Evolutionary conservation across 495 filamentous ascomycete species (phyloP).

Genomic region (Podospora anserina): DNA sequence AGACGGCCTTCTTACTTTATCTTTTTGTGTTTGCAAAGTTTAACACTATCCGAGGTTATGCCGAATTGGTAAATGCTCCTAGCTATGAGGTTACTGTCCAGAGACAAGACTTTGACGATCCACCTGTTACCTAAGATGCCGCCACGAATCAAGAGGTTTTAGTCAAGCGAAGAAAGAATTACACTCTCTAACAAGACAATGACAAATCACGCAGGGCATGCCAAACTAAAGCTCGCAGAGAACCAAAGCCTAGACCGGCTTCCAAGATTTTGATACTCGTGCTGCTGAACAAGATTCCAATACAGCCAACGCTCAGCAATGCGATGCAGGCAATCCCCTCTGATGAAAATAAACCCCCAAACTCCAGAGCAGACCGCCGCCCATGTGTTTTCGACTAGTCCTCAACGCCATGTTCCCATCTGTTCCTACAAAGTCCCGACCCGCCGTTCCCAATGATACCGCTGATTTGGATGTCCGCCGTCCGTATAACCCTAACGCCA

Average conservation of each 20-base stretch:
- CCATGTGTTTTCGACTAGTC: background rate
- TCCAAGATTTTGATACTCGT: background rate
- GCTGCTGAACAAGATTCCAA: background rate
- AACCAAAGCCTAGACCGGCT: background rate
- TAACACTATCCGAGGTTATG: slow-evolving; percentile 2
- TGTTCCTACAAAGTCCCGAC: background rate
- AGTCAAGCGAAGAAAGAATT: background rate
- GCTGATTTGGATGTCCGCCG: background rate
- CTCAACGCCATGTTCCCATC: background rate
- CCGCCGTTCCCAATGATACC: background rate
- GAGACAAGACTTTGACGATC: background rate
- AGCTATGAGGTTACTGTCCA: background rate
- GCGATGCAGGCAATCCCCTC: background rate
- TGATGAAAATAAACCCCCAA: background rate
- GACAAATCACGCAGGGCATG: background rate
- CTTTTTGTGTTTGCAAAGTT: background rate
- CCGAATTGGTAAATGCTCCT: background rate
- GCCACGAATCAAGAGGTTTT: background rate
- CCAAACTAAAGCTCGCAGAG: background rate
- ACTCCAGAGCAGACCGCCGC: background rate
- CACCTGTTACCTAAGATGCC: background rate
- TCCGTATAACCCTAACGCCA: background rate
- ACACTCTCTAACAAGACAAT: background rate
- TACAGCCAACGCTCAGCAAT: background rate
- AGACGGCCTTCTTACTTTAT: background rate